Evolutionary conservation across 202 grass and related monocot genomes (phyloP).

Genomic region (Setaria italica): DNA sequence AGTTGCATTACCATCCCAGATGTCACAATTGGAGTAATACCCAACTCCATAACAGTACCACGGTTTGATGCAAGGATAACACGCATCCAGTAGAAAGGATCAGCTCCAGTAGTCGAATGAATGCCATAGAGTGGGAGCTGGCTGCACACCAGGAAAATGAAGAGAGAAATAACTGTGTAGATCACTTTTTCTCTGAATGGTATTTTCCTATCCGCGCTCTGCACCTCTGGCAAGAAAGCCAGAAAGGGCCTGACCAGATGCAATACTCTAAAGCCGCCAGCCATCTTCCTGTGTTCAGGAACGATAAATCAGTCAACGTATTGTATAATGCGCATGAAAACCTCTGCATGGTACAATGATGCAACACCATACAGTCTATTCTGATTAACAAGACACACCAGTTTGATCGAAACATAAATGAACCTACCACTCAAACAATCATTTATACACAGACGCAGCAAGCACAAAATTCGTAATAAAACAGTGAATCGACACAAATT

Average conservation of each 20-base stretch:
- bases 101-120: constrained; percentile 86
- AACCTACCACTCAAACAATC: not conserved
- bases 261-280: constrained; percentile 82
- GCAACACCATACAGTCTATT: not conserved
- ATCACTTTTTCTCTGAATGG: constrained; percentile 89
- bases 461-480: not conserved
- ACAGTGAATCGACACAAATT: not conserved
- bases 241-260: constrained; percentile 87
- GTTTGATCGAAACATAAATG: constrained; percentile 3
- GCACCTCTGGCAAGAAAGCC: constrained; percentile 86
- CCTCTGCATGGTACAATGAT: not conserved
- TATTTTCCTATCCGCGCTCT: constrained; percentile 85
- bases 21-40: constrained; percentile 91
- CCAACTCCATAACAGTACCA: constrained; percentile 91
- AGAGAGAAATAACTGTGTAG: constrained; percentile 84
- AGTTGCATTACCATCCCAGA: constrained; percentile 94
- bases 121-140: constrained; percentile 91
- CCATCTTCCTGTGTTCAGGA: constrained; percentile 59
- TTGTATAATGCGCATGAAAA: not conserved
- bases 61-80: constrained; percentile 88
- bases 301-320: not conserved
- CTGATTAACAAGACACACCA: not conserved
- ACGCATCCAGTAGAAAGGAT: constrained; percentile 93
- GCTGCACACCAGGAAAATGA: constrained; percentile 86
- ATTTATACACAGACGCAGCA: not conserved